Percentiles rank a stretch among this genome's conserved stretches.
phyloP scores from a whole-genome alignment of 163 green algal genomes.

The Volvox carteri region DNA sequence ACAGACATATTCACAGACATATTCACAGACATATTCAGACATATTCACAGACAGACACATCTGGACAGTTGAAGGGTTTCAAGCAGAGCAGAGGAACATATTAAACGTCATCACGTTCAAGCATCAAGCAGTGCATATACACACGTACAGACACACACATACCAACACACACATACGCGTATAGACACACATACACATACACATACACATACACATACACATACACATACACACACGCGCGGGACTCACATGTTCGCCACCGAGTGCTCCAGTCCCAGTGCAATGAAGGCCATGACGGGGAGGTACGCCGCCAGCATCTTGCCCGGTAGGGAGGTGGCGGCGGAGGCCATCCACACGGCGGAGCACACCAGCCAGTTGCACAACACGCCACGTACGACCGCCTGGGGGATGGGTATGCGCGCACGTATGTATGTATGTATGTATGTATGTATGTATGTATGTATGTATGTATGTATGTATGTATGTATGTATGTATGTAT shows the following conservation, averaged over 20 bases:
- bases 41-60: no score
- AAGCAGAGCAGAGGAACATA: no score
- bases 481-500: no score
- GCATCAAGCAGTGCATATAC: no score
- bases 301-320: conserved; percentile 82
- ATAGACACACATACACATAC: background rate
- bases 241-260: conserved; percentile 87
- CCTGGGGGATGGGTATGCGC: conserved; percentile 57
- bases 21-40: no score
- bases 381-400: conserved; percentile 76
- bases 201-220: conserved; percentile 64
- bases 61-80: no score
- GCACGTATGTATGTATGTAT: background rate
- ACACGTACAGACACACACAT: no score
- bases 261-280: conserved; percentile 72
- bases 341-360: conserved; percentile 66
- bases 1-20: no score
- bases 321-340: conserved; percentile 68
- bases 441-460: background rate
- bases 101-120: no score
- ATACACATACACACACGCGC: no score
- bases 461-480: no score
- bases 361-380: conserved; percentile 82
- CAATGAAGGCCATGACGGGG: conserved; percentile 84
- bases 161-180: background rate